phyloP scores from a whole-genome alignment of 805 yeast species.

The Spathaspora hagerdaliae region DNA sequence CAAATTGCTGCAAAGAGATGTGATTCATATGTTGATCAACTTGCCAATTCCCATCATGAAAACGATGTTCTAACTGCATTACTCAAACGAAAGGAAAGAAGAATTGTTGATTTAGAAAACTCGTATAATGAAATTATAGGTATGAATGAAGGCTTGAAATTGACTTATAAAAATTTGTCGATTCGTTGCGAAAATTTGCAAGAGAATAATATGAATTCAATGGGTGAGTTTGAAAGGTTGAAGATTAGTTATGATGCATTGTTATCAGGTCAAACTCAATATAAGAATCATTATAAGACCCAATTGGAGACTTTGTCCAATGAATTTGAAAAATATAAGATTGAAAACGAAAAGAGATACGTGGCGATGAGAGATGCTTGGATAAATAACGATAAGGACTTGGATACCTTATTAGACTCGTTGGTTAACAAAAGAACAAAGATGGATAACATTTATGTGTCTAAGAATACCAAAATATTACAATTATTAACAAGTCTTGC shows the following conservation, averaged over 20 bases:
- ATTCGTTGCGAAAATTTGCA: conserved; percentile 46
- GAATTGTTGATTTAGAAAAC: conserved; percentile 62
- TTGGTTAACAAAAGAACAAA: conserved; percentile 44
- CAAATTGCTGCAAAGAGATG: conserved; percentile 45
- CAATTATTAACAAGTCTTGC: conserved; percentile 43
- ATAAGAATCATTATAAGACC: conserved; percentile 43
- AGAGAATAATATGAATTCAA: conserved; percentile 39
- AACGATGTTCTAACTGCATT: conserved; percentile 69
- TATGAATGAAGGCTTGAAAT: conserved; percentile 44
- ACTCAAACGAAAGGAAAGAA: conserved; percentile 65
- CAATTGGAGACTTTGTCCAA: conserved; percentile 38
- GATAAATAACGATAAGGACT: conserved; percentile 44
- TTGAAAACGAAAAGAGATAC: conserved; percentile 30
- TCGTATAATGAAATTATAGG: conserved; percentile 47
- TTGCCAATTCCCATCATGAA: conserved; percentile 71
- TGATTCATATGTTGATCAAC: conserved; percentile 55
- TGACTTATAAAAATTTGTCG: conserved; percentile 48
- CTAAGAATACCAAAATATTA: conserved; percentile 42
- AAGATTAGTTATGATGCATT: conserved; percentile 58
- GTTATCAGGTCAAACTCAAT: conserved; percentile 47
- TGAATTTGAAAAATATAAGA: conserved; percentile 34
- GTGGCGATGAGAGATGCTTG: conserved; percentile 34
- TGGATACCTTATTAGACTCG: conserved; percentile 46
- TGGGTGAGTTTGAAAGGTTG: conserved; percentile 52
- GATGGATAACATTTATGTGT: conserved; percentile 46